Percentiles rank a stretch among this genome's conserved stretches.
These are phyloP conservation scores for Fusarium solani-melongenae DNA, from an alignment of 2,329 filamentous ascomycete species.

Conservation along the genomic window DNA sequence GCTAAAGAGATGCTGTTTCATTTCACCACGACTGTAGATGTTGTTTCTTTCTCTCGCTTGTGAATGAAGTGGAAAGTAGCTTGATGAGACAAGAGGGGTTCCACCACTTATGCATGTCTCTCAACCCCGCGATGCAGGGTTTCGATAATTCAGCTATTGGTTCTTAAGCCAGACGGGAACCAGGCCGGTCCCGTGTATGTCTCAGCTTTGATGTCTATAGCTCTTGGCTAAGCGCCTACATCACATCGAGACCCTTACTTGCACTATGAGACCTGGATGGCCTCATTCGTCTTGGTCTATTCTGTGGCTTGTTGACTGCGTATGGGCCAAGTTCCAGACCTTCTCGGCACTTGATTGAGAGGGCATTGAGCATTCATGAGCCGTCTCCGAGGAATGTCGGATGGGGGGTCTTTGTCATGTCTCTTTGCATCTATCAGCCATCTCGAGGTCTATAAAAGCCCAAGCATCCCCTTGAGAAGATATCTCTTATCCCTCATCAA, in stretches of 20 bases:
- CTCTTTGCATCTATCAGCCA: background rate
- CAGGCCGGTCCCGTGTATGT: background rate
- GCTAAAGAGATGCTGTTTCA: background rate
- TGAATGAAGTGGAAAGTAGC: too few species aligned
- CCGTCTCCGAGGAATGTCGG: background rate
- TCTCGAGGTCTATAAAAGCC: background rate
- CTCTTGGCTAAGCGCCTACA: background rate
- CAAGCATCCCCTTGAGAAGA: accelerated
- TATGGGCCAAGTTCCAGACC: background rate
- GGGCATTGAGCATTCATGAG: background rate
- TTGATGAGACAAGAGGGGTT: background rate
- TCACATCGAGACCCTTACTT: background rate
- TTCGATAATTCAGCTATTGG: background rate
- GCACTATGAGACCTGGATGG: background rate
- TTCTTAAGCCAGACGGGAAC: background rate
- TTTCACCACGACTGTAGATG: background rate
- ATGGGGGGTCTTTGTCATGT: background rate
- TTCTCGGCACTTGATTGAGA: too few species aligned
- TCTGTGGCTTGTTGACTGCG: too few species aligned
- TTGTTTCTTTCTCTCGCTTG: background rate
- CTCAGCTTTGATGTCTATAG: background rate
- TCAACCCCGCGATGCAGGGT: background rate
- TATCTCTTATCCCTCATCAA: background rate
- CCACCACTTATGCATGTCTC: background rate
- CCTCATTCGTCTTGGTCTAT: background rate